A percentile compares a stretch with the other conserved stretches of the same genome.
These are phyloP conservation scores for Rhododendron kiyosumense DNA, from an alignment of 148 eudicot species.

Conservation along the genomic window DNA sequence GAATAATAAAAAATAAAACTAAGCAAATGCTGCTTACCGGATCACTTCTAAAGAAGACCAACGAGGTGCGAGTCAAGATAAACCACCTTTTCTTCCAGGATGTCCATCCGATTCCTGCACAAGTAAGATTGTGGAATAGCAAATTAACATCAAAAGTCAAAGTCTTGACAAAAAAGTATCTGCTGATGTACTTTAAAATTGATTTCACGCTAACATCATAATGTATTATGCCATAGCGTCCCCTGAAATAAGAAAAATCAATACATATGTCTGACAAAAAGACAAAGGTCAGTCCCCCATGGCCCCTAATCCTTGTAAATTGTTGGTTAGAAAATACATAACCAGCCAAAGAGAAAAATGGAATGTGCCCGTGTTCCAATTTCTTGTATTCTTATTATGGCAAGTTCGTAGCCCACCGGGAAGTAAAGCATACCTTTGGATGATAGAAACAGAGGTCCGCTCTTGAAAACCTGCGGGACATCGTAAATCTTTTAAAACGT, in stretches of 20 bases:
- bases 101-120: conserved; percentile 97
- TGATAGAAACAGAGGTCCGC: conserved; percentile 77
- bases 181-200: neutral
- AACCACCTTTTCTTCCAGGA: conserved; percentile 99
- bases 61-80: conserved; percentile 78
- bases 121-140: neutral
- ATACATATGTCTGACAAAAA: neutral
- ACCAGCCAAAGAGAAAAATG: conserved; percentile 1
- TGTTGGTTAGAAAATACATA: neutral
- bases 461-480: conserved; percentile 71
- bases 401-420: conserved; percentile 1
- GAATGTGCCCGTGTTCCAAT: neutral
- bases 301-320: neutral
- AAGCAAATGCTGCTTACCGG: conserved; percentile 56
- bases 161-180: neutral
- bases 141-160: neutral
- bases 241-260: neutral
- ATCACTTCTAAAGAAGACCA: conserved; percentile 93
- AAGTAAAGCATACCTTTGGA: conserved; percentile 69
- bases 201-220: neutral
- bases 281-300: neutral
- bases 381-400: neutral
- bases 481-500: neutral
- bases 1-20: neutral
- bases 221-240: neutral